These are phyloP conservation scores for Zygosaccharomyces kombuchaensis DNA, from an alignment of 805 yeast genomes.

Conservation along the genomic window DNA sequence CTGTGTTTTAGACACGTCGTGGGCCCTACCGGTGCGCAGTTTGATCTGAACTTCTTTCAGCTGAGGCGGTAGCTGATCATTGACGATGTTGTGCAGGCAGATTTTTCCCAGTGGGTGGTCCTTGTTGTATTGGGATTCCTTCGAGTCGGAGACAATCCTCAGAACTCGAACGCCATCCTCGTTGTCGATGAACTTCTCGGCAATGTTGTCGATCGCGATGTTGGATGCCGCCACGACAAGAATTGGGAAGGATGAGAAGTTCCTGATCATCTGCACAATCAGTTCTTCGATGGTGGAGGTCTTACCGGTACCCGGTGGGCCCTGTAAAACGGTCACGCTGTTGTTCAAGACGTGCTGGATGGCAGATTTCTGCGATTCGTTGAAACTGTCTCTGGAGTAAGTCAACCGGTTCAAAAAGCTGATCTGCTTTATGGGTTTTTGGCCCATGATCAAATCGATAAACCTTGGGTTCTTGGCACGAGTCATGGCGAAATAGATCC, in stretches of 20 bases:
- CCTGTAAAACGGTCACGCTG: conserved; percentile 57
- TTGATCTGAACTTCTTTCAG: conserved; percentile 42
- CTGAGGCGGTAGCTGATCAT: conserved; percentile 44
- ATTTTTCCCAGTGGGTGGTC: conserved; percentile 55
- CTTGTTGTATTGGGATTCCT: conserved; percentile 55
- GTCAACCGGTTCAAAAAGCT: conserved; percentile 51
- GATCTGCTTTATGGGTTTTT: conserved; percentile 51
- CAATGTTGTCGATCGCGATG: conserved; percentile 71
- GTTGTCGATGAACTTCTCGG: conserved; percentile 55
- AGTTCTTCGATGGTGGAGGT: conserved; percentile 68
- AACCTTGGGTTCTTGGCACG: conserved; percentile 49
- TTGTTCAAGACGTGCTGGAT: conserved; percentile 49
- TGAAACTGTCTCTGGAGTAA: conserved; percentile 47
- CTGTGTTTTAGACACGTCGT: conserved; percentile 42
- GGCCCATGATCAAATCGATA: conserved; percentile 50
- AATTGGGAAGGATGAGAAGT: conserved; percentile 55
- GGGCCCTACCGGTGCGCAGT: conserved; percentile 40
- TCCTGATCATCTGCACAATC: conserved; percentile 50
- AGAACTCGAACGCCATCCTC: conserved; percentile 47
- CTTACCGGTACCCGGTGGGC: conserved; percentile 83
- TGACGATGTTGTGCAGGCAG: conserved; percentile 60
- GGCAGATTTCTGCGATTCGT: conserved; percentile 56
- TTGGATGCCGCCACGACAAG: conserved; percentile 73
- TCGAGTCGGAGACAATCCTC: conserved; percentile 55
- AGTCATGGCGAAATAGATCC: conserved; percentile 65